Base-by-base conservation (phyloP, 2,329 filamentous ascomycete genomes). In the Fusarium vanettenii region DNA sequence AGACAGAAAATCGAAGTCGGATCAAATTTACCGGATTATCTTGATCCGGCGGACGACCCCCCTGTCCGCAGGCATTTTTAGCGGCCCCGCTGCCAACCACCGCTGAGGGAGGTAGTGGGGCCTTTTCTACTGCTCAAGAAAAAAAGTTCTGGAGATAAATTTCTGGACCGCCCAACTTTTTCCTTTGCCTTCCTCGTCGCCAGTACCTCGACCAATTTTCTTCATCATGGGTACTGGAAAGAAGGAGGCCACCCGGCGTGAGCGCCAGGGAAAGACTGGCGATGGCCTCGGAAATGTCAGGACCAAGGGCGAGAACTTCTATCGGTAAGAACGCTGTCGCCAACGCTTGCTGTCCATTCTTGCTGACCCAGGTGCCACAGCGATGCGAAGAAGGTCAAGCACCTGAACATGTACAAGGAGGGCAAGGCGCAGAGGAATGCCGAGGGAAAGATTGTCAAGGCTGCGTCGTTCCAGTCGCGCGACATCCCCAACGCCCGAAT, bases 251-350 rank as follows among this genome's bases (percentile, higher is more conserved):
- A 90, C 87, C 83, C 92, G 96, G 86, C 93, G 93, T 83, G 89
- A 89, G 87, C 93, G 95, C 83, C 92, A 98, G 89, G 95, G 94
- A 78, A 96, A 95, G 86, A 90, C 90, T 60, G 90, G 90, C 76
- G 93, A 97, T 91, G 95, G 95, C 83, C 95, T 98, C 91, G 92
- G 86, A 80, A 98, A 98, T 86, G 94, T 98, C 81, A 94, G 92
- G 80, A 89, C 92, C 79, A 99, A 99, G 87, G 97, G 97, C 86
- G 96, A 98, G 89, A 98, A 98, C 88, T 99, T 98, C 87, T 98
- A 98, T 87, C 92, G 94, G 89, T 93, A 86, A 76, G 88, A 72
- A 13, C 29, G 67, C 18, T 52, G 57, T 31, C 64, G 33, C 52
- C 5, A 22, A 50, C 33, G 41, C 33, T 41, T 33, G 43, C 37